phyloP scores from a whole-genome alignment of 371 early-diverging fungal genomes.

The Circinella minor region DNA sequence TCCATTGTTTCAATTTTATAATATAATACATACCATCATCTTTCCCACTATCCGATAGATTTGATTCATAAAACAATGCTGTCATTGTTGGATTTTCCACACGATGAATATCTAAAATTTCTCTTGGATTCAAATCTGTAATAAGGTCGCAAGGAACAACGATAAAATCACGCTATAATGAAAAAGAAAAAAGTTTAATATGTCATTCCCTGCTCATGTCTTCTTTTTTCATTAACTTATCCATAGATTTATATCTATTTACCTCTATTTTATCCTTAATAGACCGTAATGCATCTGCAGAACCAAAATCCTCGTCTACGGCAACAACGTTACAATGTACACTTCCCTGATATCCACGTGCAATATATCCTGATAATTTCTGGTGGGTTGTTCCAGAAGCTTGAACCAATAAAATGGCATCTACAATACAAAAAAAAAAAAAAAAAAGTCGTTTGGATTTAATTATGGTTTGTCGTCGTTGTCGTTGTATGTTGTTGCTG shows the following conservation, averaged over 20 bases:
- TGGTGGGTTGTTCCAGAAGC: conserved; percentile 42
- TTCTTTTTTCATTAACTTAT: too few relatives aligned
- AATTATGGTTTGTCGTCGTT: too few relatives aligned
- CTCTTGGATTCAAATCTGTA: conserved; percentile 81
- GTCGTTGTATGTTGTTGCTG: neutral
- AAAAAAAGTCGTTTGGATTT: too few relatives aligned
- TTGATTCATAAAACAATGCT: conserved; percentile 79
- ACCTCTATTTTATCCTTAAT: conserved; percentile 83
- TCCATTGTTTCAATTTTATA: neutral
- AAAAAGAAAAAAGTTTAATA: neutral
- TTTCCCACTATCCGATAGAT: conserved; percentile 61
- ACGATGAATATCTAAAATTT: conserved; percentile 82
- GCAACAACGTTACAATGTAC: conserved; percentile 62
- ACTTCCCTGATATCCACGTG: conserved; percentile 74
- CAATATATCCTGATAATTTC: conserved; percentile 72
- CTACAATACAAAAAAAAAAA: conserved; percentile 34
- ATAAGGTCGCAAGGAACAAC: conserved; percentile 90
- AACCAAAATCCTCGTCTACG: conserved; percentile 78
- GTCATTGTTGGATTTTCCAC: conserved; percentile 78
- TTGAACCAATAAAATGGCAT: conserved; percentile 81
- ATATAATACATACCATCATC: conserved; percentile 48
- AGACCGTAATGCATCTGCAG: conserved; percentile 84
- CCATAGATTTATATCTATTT: neutral
- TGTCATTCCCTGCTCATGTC: too few relatives aligned
- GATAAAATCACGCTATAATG: conserved; percentile 71